Evolutionary conservation across 2,329 filamentous ascomycete genomes (phyloP), one percentile per base, ranked within the genome.

Genomic region (Phialemoniopsis sp.): DNA sequence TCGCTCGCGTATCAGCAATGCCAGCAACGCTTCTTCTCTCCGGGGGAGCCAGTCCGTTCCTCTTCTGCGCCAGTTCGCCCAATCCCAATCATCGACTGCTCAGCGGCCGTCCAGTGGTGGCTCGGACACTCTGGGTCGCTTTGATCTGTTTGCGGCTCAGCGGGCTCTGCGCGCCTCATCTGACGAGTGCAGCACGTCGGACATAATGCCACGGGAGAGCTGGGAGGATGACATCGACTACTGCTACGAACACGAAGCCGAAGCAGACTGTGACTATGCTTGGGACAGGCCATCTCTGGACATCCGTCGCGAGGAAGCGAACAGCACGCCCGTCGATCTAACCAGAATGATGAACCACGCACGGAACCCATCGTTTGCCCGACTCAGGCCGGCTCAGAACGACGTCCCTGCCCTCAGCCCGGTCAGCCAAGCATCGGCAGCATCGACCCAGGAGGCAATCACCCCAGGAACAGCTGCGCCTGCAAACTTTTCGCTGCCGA

Each of bases 211-310:
- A 16, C 59, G 60, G 8, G 69, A 72, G 48, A 80, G 65, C 48
- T 85, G 81, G 81, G 81, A 85, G 50, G 79, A 82, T 38, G 79
- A 79, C 45, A 84, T 85, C 44, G 81, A 85, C 53, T 85, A 83
- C 57, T 83, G 78, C 53, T 85, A 85, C 51, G 80, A 84, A 47
- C 77, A 85, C 49, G 80, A 80, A 47, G 78, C 73, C 12, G 81
- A 85, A 55, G 80, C 79, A 8, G 68, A 83, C 56, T 84, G 78
- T 52, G 73, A 84, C 45, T 84, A 81, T 48, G 73, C 80, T 33
- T 84, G 80, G 80, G 76, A 80, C 42, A 72, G 74, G 13, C 63
- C 70, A 4, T 82, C 78, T 0, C 49, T 74, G 38, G 77, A 80
- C 35, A 43, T 65, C 31, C 54, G 49, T 17, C 58, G 59, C 38